Evolutionary conservation across 768 basidiomycete species (phyloP), one percentile per base, ranked within the genome.

Genomic region (Mycena pura): DNA sequence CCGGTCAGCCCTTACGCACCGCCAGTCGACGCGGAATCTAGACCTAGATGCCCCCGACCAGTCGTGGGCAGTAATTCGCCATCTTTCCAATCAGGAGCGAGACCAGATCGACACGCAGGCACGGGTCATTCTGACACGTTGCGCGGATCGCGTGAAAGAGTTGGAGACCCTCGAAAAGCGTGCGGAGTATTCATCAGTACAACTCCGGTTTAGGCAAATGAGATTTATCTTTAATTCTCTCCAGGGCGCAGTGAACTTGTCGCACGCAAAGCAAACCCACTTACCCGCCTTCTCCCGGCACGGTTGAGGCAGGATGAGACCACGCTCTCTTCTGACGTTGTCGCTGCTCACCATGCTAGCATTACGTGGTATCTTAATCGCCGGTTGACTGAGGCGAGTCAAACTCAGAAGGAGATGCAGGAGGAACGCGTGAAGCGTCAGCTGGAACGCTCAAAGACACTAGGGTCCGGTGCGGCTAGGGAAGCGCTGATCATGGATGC

Each of bases 91-190:
- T 70, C 87, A 93, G 63, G 96, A 99, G 73, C 83, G 96, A 62
- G 96, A 98, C 76, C 94, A 97, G 77, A 92, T 99, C 52, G 97
- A 99, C 81, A 77, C 95, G 61, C 92, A 96, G 72, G 91, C 93
- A 29, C 89, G 91, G 65, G 84, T 94, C 68, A 90, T 97, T 54
- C 80, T 99, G 47, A 84, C 88, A 48, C 85, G 89, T 52, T 97
- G 95, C 77, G 87, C 93, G 29, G 92, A 96, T 64, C 81, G 92
- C 66, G 90, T 98, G 8, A 89, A 87, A 67, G 86, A 90, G 73
- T 87, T 99, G 84, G 97, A 99, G 72, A 80, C 82, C 38, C 76
- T 93, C 25, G 97, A 99, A 79, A 90, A 91, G 74, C 86, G 96
- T 98, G 77, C 72, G 91, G 78, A 49, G 69, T 62, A 50, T 57